A percentile compares a stretch with the other conserved stretches of the same genome.
phyloP scores from a whole-genome alignment of 139 green algal genomes.

The Picochlorum sp. region DNA sequence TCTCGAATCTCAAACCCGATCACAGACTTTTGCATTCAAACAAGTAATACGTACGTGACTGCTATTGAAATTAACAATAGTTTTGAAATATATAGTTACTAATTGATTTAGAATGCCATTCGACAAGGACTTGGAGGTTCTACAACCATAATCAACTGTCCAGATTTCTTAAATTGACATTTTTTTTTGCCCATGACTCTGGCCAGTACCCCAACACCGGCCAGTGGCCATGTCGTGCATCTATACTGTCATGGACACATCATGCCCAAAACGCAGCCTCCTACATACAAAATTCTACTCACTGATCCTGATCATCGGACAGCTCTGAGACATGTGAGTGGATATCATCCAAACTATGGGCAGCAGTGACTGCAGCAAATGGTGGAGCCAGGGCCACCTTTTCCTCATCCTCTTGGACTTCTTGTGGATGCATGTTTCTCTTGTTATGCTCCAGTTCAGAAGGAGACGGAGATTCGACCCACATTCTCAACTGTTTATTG shows the following conservation, averaged over 20 bases:
- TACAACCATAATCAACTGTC: not conserved
- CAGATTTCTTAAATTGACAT: not conserved
- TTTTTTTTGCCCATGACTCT: too few relatives aligned
- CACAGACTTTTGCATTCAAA: too few relatives aligned
- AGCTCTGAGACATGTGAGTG: not conserved
- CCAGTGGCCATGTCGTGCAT: too few relatives aligned
- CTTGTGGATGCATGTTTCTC: not conserved
- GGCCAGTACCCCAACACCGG: too few relatives aligned
- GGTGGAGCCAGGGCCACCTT: conserved; percentile 8
- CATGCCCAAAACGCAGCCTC: too few relatives aligned
- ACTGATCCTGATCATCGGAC: not conserved
- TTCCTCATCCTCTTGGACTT: conserved; percentile 4
- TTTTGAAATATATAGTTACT: conserved; percentile 1
- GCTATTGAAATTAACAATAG: not conserved
- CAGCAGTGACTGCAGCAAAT: conserved; percentile 4
- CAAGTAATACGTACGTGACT: not conserved
- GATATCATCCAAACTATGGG: not conserved
- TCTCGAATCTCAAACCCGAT: too few relatives aligned
- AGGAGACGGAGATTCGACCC: conserved; percentile 11
- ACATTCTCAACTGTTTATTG: conserved; percentile 47
- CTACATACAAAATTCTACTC: not conserved
- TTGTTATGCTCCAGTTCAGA: not conserved
- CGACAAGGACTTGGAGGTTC: not conserved
- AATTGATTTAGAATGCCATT: not conserved
- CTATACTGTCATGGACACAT: too few relatives aligned